phyloP scores from a whole-genome alignment of 192 early-diverging fungal species.

The Piromyces sp. region DNA sequence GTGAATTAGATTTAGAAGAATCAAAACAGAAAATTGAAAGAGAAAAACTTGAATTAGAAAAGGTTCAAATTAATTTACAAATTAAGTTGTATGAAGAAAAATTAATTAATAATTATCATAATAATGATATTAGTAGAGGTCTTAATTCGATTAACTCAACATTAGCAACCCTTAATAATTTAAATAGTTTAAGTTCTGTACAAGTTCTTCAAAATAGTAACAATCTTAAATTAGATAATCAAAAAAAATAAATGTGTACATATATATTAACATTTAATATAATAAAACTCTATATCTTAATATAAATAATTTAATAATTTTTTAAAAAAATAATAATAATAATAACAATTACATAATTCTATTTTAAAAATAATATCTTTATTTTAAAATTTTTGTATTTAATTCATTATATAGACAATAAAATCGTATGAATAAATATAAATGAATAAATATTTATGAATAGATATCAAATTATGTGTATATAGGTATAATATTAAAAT shows the following conservation, averaged over 20 bases:
- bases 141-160: neutral
- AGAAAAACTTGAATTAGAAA: neutral
- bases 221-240: neutral
- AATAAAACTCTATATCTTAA: too few relatives aligned
- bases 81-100: neutral
- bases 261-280: too few relatives aligned
- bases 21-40: neutral
- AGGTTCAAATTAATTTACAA: neutral
- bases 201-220: neutral
- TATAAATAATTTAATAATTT: too few relatives aligned
- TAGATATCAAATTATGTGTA: too few relatives aligned
- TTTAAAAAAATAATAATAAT: too few relatives aligned
- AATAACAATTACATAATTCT: too few relatives aligned
- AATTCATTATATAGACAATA: too few relatives aligned
- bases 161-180: neutral
- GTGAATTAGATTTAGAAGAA: neutral
- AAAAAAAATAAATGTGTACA: neutral
- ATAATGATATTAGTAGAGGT: neutral
- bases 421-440: too few relatives aligned
- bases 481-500: too few relatives aligned
- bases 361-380: too few relatives aligned
- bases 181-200: neutral
- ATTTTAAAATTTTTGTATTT: too few relatives aligned
- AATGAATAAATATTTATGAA: too few relatives aligned
- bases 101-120: neutral